Conservation (phyloP, 163 green algal genomes). For the Scenedesmus sp. region DNA sequence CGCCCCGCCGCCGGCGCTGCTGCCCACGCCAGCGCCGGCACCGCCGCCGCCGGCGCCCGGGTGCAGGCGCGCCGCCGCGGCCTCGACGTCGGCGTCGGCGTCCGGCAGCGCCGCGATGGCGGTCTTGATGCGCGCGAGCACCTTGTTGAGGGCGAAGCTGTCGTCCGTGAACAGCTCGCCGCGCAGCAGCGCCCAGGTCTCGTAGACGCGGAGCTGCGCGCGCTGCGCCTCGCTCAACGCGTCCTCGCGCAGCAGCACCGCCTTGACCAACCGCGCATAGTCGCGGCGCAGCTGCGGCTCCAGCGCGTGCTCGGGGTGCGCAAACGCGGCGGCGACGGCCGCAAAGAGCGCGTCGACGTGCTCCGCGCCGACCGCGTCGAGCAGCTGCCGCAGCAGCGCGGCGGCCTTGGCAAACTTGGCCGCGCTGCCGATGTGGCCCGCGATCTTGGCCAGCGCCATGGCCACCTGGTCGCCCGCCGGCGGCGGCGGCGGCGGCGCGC, state of each 20-base stretch:
- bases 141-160: constrained; percentile 50
- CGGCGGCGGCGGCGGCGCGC: constrained; percentile 6
- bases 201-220: constrained; percentile 44
- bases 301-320: constrained; percentile 16
- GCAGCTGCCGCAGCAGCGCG: constrained; percentile 43
- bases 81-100: constrained; percentile 36
- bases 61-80: constrained; percentile 16
- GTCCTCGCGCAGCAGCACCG: background rate
- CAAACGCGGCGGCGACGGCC: constrained; percentile 25
- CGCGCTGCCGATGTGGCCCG: constrained; percentile 63
- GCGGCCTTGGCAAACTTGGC: constrained; percentile 80
- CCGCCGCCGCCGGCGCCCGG: constrained; percentile 1
- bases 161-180: constrained; percentile 53
- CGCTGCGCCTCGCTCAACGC: constrained; percentile 25
- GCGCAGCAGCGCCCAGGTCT: constrained; percentile 41
- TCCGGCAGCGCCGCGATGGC: constrained; percentile 26
- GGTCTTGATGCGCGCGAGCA: constrained; percentile 31
- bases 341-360: constrained; percentile 36
- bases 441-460: constrained; percentile 66
- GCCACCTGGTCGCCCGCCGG: constrained; percentile 20
- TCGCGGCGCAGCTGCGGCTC: constrained; percentile 48
- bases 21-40: background rate
- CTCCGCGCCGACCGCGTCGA: constrained; percentile 18
- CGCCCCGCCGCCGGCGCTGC: too few species aligned
- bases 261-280: constrained; percentile 37